Evolutionary conservation across 192 early-diverging fungal species (phyloP).

Genomic region (Umbelopsis sp.): DNA sequence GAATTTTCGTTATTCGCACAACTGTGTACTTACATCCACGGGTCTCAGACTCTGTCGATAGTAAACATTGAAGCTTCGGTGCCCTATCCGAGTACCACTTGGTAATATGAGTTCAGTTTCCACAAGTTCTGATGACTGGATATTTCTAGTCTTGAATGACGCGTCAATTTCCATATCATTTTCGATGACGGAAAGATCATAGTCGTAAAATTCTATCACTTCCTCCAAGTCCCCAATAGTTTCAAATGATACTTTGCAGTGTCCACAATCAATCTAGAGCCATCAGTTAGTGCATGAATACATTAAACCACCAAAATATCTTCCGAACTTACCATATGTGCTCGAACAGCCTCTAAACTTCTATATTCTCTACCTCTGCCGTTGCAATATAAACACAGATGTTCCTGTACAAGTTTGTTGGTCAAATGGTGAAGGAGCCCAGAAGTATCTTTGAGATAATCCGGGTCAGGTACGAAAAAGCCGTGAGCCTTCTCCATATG

Average conservation of each 20-base stretch:
- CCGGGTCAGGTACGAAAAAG: constrained; percentile 96
- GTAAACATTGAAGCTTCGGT: constrained; percentile 73
- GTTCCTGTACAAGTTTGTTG: constrained; percentile 89
- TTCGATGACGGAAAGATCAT: constrained; percentile 59
- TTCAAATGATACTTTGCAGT: constrained; percentile 95
- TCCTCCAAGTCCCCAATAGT: constrained; percentile 87
- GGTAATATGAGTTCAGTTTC: constrained; percentile 85
- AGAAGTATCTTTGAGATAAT: constrained; percentile 84
- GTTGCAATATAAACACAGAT: constrained; percentile 95
- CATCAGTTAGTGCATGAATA: not conserved
- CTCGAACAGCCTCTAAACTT: constrained; percentile 85
- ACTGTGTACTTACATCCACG: constrained; percentile 39
- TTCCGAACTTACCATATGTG: constrained; percentile 78
- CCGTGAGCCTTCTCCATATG: constrained; percentile 91
- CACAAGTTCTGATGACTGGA: constrained; percentile 56
- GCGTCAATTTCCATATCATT: constrained; percentile 38
- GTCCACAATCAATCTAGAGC: constrained; percentile 80
- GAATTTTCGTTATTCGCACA: not conserved
- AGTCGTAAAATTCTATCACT: constrained; percentile 94
- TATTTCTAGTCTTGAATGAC: constrained; percentile 22
- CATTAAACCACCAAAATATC: too few species aligned
- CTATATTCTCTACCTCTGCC: constrained; percentile 83
- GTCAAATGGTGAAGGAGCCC: constrained; percentile 90
- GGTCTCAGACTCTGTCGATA: constrained; percentile 78
- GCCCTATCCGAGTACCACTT: constrained; percentile 75